Percentiles rank a stretch among this genome's conserved stretches.
phyloP scores from a whole-genome alignment of 805 yeast genomes.

The Saturnispora bothae region DNA sequence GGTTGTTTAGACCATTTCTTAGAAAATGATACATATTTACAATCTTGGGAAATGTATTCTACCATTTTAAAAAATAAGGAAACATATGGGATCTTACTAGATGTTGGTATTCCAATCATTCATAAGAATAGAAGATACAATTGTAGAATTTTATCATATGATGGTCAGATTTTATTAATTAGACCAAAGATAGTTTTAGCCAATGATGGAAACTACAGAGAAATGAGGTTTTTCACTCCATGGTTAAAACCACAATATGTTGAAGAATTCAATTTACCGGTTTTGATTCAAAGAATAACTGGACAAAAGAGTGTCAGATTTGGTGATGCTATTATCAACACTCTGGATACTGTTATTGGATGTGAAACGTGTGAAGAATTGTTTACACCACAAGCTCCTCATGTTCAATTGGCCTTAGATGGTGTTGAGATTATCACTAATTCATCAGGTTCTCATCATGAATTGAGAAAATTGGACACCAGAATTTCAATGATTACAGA shows the following conservation, averaged over 20 bases:
- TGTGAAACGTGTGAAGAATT: conserved; percentile 97
- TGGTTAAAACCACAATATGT: conserved; percentile 75
- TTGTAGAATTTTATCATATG: conserved; percentile 75
- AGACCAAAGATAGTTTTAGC: conserved; percentile 92
- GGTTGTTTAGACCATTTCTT: conserved; percentile 91
- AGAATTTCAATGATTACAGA: conserved; percentile 78
- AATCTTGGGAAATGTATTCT: conserved; percentile 91
- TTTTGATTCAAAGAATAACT: conserved; percentile 50
- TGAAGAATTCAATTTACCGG: conserved; percentile 67
- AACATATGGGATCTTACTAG: conserved; percentile 70
- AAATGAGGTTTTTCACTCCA: conserved; percentile 94
- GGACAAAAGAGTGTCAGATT: conserved; percentile 51
- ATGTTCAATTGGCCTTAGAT: conserved; percentile 80
- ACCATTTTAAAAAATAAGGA: conserved; percentile 59
- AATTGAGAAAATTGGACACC: conserved; percentile 77
- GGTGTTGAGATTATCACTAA: conserved; percentile 97
- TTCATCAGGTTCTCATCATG: conserved; percentile 97
- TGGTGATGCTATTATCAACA: conserved; percentile 85
- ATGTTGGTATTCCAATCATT: conserved; percentile 89
- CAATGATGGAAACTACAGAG: conserved; percentile 96
- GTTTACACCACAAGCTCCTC: conserved; percentile 94
- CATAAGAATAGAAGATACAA: conserved; percentile 85
- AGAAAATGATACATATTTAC: conserved; percentile 79
- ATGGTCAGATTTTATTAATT: conserved; percentile 71
- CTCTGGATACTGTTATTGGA: conserved; percentile 85